A percentile compares a stretch with the other conserved stretches of the same genome.
These are phyloP conservation scores for Medicago arabica DNA, from an alignment of 306 rosid species.

Conservation along the genomic window DNA sequence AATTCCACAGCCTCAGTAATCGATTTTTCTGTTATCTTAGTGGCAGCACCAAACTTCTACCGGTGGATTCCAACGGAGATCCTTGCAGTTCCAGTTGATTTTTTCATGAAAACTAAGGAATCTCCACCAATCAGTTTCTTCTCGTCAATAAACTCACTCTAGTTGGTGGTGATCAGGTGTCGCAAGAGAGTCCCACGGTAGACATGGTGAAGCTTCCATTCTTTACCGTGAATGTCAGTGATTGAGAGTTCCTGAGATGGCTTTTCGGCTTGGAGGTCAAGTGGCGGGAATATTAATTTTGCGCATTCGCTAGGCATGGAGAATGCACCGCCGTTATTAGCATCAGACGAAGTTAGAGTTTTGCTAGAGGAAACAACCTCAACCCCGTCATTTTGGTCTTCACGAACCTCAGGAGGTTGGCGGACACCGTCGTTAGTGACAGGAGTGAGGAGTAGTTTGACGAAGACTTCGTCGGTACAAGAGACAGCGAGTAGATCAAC, in stretches of 20 bases:
- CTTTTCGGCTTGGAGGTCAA: constrained; percentile 53
- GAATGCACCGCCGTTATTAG: constrained; percentile 82
- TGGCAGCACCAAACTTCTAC: neutral
- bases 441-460: constrained; percentile 49
- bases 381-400: neutral
- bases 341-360: constrained; percentile 71
- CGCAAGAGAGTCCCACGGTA: constrained; percentile 72
- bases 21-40: neutral
- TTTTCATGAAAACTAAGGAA: constrained; percentile 62
- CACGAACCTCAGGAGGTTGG: neutral
- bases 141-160: constrained; percentile 70
- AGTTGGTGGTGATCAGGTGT: constrained; percentile 76
- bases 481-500: constrained; percentile 57
- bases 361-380: constrained; percentile 54
- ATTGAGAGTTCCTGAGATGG: constrained; percentile 62
- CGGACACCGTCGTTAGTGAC: neutral
- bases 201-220: constrained; percentile 70
- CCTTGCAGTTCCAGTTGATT: neutral
- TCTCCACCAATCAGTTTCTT: constrained; percentile 76
- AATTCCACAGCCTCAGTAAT: constrained; percentile 58
- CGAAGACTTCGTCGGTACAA: constrained; percentile 65
- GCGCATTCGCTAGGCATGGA: constrained; percentile 48
- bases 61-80: constrained; percentile 68
- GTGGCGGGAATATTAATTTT: constrained; percentile 63
- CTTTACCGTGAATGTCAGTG: constrained; percentile 61